Conservation (phyloP, 2,329 filamentous ascomycete genomes). For the Venturiaceae sp. region DNA sequence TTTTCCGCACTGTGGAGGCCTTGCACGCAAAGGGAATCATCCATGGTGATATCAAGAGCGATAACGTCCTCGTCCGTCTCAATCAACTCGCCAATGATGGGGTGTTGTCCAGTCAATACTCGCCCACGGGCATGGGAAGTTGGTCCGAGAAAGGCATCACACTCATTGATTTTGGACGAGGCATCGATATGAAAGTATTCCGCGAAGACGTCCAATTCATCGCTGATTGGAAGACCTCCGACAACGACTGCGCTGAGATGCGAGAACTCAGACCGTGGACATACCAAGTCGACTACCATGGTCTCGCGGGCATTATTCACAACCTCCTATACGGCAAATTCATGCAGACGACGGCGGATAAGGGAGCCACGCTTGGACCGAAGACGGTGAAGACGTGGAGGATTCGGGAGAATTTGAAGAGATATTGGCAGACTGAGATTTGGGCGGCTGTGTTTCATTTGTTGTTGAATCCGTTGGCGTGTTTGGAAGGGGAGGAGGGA, state of each 20-base stretch:
- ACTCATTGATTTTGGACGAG: conserved; percentile 90
- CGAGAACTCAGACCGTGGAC: conserved; percentile 92
- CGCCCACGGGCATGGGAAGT: conserved; percentile 61
- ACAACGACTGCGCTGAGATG: conserved; percentile 91
- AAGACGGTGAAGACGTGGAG: conserved; percentile 58
- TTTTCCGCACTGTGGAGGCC: conserved; percentile 81
- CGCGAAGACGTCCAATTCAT: conserved; percentile 70
- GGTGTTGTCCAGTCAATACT: conserved; percentile 55
- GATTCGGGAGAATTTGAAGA: conserved; percentile 74
- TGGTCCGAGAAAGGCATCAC: conserved; percentile 74
- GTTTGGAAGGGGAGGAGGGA: conserved; percentile 55
- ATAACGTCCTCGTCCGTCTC: conserved; percentile 88
- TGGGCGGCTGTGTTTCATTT: conserved; percentile 79
- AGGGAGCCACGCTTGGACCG: conserved; percentile 44
- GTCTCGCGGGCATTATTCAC: conserved; percentile 80
- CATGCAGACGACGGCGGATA: conserved; percentile 61
- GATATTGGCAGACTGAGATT: conserved; percentile 94
- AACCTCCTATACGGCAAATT: conserved; percentile 89
- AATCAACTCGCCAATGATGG: conserved; percentile 39
- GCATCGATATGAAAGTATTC: conserved; percentile 88
- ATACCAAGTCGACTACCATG: conserved; percentile 94
- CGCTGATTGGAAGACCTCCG: conserved; percentile 85
- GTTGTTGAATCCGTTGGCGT: conserved; percentile 69
- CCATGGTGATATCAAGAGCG: conserved; percentile 90
- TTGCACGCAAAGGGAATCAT: conserved; percentile 71